Base-by-base conservation (phyloP, 1,284 basidiomycete species). In the Porogramme epimiltina region DNA sequence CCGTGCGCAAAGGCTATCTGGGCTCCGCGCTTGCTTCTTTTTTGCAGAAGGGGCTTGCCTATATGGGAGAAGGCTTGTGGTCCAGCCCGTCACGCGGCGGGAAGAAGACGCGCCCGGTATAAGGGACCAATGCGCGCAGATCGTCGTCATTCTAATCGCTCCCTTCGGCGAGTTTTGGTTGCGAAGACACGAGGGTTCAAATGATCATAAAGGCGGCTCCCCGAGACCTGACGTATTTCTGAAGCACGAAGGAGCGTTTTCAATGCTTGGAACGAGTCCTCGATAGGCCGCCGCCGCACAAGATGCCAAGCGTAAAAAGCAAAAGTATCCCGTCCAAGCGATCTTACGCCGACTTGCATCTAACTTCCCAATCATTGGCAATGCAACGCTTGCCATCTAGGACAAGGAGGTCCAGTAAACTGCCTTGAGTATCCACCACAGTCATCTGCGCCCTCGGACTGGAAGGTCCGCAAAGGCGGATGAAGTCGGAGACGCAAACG, bases 381-480 rank as follows among this genome's bases (percentile, higher is more conserved):
- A 20, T n/a, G 25, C 18, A 15, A 36, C 24, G 4, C 22, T 20
- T n/a, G 3, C 39, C n/a, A 5, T 18, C 22, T 22, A 6, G 18
- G 24, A 25, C 18, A 47, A 41, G 46, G 34, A 47, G 23, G 15
- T 9, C n/a, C n/a, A n/a, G n/a, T n/a, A n/a, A 23, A 9, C 11
- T 16, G 20, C 20, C 15, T 5, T 20, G 23, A 6, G 13, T 24
- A 15, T 26, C 11, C 18, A 6, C 16, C 47, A 36, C 3, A 16
- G 16, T 42, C 42, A 16, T 13, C 28, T 31, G 31, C 22, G 28
- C 47, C 22, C 42, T 49, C 51, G 51, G 47, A 45, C 26, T 19
- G n/a, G 6, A 41, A 20, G 38, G 22, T n/a, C 46, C 46, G 46
- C 39, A 31, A 13, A 36, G 45, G 24, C 28, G 11, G 36, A 36